Base-by-base conservation (phyloP, 371 early-diverging fungal species). In the Mucor velutinosus region DNA sequence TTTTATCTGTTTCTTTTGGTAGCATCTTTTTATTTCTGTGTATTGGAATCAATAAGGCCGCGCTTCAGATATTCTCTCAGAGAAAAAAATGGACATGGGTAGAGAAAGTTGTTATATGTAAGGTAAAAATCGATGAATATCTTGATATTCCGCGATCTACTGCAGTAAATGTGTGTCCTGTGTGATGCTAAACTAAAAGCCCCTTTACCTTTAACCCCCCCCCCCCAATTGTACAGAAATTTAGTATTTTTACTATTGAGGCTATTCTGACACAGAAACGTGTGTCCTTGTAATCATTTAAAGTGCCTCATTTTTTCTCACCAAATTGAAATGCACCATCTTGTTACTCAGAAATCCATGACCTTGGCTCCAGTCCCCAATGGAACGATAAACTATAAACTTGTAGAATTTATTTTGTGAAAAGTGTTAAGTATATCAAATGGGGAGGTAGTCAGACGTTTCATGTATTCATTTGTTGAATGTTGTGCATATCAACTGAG, bases 111-210 rank as follows among this genome's bases (percentile, higher is more conserved):
- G 30, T 35, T 10, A 35, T 35, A 35, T 35, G 7, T 35, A 4
- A 7, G 35, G 35, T 30, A 35, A 35, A 10, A 35, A 35, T 10
- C 7, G 35, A 43, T 43, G 6, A 17, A 43, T 43, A 43, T 59
- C 39, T 39, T 39, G 35, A 23, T 59, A 59, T 39, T 59, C 59
- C 21, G 35, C 58, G 58, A 58, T 58, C 21, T 58, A 58, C 58
- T 58, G 58, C 58, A 58, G 58, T 58, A 19, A 10, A 53, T 29
- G 27, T 43, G 17, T 43, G 43, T 43, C 43, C 17, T 43, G 43
- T 43, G 43, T 43, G 5, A 14, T 43, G 51, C 51, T 6, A 51
- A 49, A 49, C 15, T 19, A 49, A 49, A 49, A 49, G 19, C 17
- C 17, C 47, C 19, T 45, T n/a, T 5, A 15, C 19, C 47, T 45